These are phyloP conservation scores for Picochlorum sp. DNA, from an alignment of 139 green algal genomes.

Conservation along the genomic window DNA sequence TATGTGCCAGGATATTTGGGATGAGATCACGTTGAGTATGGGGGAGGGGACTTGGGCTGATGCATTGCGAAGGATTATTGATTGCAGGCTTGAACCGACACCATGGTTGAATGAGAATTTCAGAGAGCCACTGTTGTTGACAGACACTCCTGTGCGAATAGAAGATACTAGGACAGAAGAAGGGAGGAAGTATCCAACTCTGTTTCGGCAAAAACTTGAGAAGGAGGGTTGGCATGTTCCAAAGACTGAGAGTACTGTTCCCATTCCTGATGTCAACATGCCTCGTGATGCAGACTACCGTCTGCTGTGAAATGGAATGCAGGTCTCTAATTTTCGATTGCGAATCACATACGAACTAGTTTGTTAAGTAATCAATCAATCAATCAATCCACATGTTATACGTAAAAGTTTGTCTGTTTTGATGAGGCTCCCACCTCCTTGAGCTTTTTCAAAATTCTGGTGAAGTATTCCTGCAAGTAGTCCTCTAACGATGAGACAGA, in stretches of 20 bases:
- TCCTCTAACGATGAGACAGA: slow-evolving; percentile 69
- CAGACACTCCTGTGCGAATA: slow-evolving; percentile 34
- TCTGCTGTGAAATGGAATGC: background rate
- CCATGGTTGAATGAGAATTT: slow-evolving; percentile 67
- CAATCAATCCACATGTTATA: slow-evolving; percentile 44
- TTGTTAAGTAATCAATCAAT: background rate
- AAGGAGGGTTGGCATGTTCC: slow-evolving; percentile 35
- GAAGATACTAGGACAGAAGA: slow-evolving; percentile 52
- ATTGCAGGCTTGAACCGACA: slow-evolving; percentile 46
- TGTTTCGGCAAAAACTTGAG: slow-evolving; percentile 44
- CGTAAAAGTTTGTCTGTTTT: slow-evolving; percentile 89
- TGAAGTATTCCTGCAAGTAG: slow-evolving; percentile 94
- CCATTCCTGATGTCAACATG: slow-evolving; percentile 31
- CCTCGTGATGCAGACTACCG: background rate
- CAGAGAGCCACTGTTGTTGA: slow-evolving; percentile 51
- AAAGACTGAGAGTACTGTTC: slow-evolving; percentile 23
- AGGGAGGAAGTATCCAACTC: slow-evolving; percentile 48
- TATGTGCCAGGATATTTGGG: slow-evolving; percentile 33
- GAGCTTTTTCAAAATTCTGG: slow-evolving; percentile 91
- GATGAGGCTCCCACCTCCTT: slow-evolving; percentile 91
- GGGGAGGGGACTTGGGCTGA: too few species aligned
- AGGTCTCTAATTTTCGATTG: background rate
- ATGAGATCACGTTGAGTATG: slow-evolving; percentile 39
- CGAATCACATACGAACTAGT: background rate
- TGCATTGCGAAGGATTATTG: slow-evolving; percentile 35